Base-by-base conservation (phyloP, 2,329 filamentous ascomycete genomes). In the Xylariaceae sp. region DNA sequence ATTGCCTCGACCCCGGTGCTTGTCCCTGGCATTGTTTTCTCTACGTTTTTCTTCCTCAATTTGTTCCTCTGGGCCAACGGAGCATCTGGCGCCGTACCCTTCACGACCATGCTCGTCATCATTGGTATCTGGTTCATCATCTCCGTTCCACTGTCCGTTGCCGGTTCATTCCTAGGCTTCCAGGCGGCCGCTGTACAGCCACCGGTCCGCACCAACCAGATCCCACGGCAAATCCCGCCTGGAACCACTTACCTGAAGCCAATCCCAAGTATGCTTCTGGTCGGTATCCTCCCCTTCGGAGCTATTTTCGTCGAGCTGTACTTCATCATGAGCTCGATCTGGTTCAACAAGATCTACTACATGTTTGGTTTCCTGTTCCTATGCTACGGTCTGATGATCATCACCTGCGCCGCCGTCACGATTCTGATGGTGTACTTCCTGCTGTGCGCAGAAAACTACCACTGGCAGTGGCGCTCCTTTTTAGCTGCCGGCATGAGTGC, bases 291-390 rank as follows among this genome's bases (percentile, higher is more conserved):
- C 22, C 94, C 94, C 0, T 99, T 99, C 63, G 90, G 89, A 42
- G 92, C 94, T 54, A 97, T 99, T 66, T 96, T 97, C 59, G 91
- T 97, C 42, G 94, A 99, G 73, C 83, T 99, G 2, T 97, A 96
- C 78, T 97, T 97, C 72, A 96, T 99, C 75, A 95, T 99, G 89
- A 95, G 86, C 72, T 95, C 89, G 22, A 92, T 99, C 66, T 99
- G 94, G 94, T 96, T 95, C 71, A 92, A 86, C 75, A 90, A 94
- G 71, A 94, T 99, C 58, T 99, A 99, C 78, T 99, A 99, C 80
- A 99, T 99, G 94, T 99, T 99, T 63, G 94, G 94, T 18, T 99
- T 99, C 78, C 76, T 99, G 33, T 99, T 99, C 77, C 80, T 99
- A 49, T 96, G 91, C 77, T 99, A 96, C 65, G 91, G 89, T 11